Conservation (phyloP, 441 rosid species). For the Croton laevigatus region DNA sequence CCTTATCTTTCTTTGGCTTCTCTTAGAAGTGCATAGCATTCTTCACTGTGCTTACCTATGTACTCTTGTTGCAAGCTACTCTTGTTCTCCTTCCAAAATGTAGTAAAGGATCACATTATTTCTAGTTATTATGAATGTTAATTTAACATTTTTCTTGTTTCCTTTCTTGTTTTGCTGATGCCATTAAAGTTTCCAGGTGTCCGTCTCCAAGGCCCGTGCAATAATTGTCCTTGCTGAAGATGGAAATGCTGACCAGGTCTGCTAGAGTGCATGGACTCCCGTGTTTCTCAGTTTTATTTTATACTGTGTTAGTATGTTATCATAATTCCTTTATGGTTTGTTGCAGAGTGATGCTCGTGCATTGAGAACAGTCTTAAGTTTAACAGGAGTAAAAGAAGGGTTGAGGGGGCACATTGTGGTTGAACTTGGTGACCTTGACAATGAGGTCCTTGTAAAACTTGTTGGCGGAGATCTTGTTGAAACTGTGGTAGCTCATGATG, state of each 20-base stretch:
- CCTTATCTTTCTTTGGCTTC: neutral
- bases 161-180: conserved; percentile 19
- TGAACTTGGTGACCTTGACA: conserved; percentile 74
- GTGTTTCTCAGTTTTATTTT: conserved; percentile 9
- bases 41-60: neutral
- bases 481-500: conserved; percentile 83
- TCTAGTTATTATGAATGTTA: neutral
- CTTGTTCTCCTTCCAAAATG: neutral
- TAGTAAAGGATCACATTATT: neutral
- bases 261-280: conserved; percentile 19
- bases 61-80: neutral
- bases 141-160: conserved; percentile 5
- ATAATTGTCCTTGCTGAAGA: conserved; percentile 72
- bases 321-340: conserved; percentile 24
- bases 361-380: conserved; percentile 68
- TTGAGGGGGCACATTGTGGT: conserved; percentile 72
- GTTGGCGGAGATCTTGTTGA: conserved; percentile 76
- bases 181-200: conserved; percentile 44
- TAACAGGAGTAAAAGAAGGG: conserved; percentile 75
- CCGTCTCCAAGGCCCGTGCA: conserved; percentile 76
- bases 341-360: conserved; percentile 80
- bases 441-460: conserved; percentile 75
- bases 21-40: neutral
- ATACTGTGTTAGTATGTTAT: conserved; percentile 22
- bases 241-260: conserved; percentile 86